These are phyloP conservation scores for Lasiosphaeria ovina DNA, from an alignment of 495 filamentous ascomycete genomes.

Conservation along the genomic window DNA sequence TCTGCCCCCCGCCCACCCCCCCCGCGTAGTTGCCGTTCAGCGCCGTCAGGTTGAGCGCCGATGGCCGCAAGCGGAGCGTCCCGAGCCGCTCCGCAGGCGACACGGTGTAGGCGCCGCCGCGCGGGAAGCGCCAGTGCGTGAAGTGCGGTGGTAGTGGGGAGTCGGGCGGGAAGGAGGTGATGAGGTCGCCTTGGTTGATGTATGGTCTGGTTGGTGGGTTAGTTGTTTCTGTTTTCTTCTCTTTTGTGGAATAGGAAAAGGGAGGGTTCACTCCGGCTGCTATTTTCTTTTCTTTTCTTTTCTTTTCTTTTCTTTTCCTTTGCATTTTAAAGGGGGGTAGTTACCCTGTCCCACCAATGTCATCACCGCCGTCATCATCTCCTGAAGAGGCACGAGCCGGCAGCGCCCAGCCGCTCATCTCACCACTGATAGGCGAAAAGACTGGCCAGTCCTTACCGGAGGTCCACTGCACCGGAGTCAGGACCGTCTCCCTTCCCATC, in stretches of 20 bases:
- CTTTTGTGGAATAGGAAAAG: background rate
- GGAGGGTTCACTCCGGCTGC: background rate
- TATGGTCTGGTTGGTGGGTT: slow-evolving; percentile 30
- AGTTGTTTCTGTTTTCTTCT: background rate
- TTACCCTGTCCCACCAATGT: slow-evolving; percentile 38
- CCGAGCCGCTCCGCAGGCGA: slow-evolving; percentile 36
- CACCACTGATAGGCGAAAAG: slow-evolving; percentile 43
- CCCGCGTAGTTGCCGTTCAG: slow-evolving; percentile 46
- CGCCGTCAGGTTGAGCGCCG: slow-evolving; percentile 47
- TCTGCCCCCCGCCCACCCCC: slow-evolving; percentile 32
- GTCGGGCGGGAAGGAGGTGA: slow-evolving; percentile 36
- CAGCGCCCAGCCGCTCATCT: slow-evolving; percentile 45
- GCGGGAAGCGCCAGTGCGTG: slow-evolving; percentile 49
- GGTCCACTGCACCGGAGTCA: slow-evolving; percentile 54
- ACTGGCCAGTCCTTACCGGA: slow-evolving; percentile 36
- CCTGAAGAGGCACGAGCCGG: slow-evolving; percentile 20
- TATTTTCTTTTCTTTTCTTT: too few relatives aligned
- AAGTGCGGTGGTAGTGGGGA: slow-evolving; percentile 43
- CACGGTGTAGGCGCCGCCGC: slow-evolving; percentile 36
- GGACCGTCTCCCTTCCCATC: slow-evolving; percentile 60
- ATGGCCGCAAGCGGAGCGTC: slow-evolving; percentile 43
- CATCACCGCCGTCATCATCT: background rate
- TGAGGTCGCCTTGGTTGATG: slow-evolving; percentile 36
- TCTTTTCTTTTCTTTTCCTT: too few relatives aligned
- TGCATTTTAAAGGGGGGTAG: background rate